Base-by-base conservation (phyloP, 306 rosid genomes). In the Prunus campanulata region DNA sequence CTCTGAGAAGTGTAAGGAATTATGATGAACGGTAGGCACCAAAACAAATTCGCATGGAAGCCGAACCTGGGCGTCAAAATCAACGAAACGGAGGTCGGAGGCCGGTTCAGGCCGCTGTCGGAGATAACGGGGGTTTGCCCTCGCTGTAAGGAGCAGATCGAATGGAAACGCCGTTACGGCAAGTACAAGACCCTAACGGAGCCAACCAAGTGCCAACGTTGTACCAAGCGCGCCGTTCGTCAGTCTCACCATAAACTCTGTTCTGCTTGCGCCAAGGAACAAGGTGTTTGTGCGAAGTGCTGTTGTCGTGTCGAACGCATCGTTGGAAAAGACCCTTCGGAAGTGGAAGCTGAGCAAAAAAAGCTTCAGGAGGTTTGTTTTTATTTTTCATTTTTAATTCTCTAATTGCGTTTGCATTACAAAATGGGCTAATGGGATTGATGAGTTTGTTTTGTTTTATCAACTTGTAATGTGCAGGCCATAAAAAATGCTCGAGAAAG, bases 81-180 rank as follows among this genome's bases (percentile, higher is more conserved):
- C 90, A 93, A 93, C 79, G 97, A 93, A 81, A 91, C 96, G 54
- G 97, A 93, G 78, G 94, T 90, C 72, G 97, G 97, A 50, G 97
- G 98, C 39, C 88, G 87, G 77, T 86, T 91, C 29, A 80, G 89
- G 83, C 98, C 98, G 22, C 32, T 83, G 1, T 91, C 97, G 48
- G 97, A 90, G 22, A 78, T 92, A 35, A 88, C 93, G 6, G 97
- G 98, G 0, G 97, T 92, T 5, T 95, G 99, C 75, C 91, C 81
- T 39, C 97, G 99, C 46, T 95, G 97, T 52, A 95, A 73, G 79
- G 97, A 90, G 0, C 97, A 95, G 75, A 89, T 95, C 50, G 99
- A 95, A 19, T 92, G 97, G 97, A 92, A 92, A 71, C 96, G 97
- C 74, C 92, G 91, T 24, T 92, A 92, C 55, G 97, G 97, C 4